Percentiles rank a stretch among this genome's conserved stretches.
These are phyloP conservation scores for Fusarium chuoi DNA, from an alignment of 2,329 filamentous ascomycete species.

Conservation along the genomic window DNA sequence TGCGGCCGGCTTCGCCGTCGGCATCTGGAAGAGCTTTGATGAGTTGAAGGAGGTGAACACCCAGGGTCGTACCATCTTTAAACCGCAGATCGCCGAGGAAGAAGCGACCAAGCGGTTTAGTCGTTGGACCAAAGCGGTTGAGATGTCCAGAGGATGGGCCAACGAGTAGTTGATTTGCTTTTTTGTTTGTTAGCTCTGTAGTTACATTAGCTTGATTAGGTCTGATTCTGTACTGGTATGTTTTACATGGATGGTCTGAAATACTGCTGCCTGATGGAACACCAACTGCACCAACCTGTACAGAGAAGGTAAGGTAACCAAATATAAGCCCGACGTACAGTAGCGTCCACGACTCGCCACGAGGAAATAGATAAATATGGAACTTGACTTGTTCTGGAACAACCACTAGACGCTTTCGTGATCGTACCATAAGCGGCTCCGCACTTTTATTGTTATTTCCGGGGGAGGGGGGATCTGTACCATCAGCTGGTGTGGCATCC, in stretches of 20 bases:
- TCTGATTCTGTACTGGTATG: conserved; percentile 22
- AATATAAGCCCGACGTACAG: conserved; percentile 20
- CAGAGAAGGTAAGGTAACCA: not conserved
- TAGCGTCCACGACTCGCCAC: not conserved
- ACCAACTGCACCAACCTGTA: not conserved
- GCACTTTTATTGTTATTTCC: conserved; percentile 21
- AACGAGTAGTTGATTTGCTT: conserved; percentile 37
- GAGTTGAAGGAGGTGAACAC: conserved; percentile 78
- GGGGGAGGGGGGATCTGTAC: not conserved
- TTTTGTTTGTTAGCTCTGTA: not conserved
- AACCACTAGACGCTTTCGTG: not conserved
- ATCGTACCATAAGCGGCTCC: conserved; percentile 28
- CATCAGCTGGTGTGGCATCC: not conserved
- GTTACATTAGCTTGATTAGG: not conserved
- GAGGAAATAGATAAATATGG: not conserved
- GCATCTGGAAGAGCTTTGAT: conserved; percentile 78
- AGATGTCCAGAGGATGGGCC: conserved; percentile 81
- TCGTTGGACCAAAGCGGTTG: conserved; percentile 79
- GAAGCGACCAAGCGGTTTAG: conserved; percentile 72
- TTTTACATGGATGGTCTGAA: conserved; percentile 8
- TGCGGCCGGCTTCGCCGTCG: conserved; percentile 81
- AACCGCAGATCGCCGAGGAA: conserved; percentile 69
- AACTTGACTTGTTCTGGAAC: conserved; percentile 17
- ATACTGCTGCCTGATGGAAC: conserved; percentile 33
- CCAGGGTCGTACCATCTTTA: conserved; percentile 74